Evolutionary conservation across 1,284 basidiomycete genomes (phyloP).

Genomic region (Boletus austroedulis): DNA sequence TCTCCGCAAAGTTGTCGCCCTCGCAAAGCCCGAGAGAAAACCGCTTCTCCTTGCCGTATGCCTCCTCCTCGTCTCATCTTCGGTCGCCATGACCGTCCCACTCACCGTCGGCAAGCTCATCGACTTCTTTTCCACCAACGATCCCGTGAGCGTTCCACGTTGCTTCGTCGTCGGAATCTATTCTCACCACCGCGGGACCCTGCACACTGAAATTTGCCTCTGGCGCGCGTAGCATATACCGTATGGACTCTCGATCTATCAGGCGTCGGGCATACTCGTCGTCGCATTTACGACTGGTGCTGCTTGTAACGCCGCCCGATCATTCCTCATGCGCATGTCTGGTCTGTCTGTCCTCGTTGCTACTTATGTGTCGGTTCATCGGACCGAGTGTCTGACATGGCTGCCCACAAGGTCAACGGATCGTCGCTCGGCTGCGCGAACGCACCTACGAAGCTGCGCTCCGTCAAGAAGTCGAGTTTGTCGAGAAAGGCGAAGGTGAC

Average conservation of each 20-base stretch:
- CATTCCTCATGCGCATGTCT: conserved; percentile 85
- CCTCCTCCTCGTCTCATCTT: conserved; percentile 63
- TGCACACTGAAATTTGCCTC: background rate
- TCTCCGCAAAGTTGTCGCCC: conserved; percentile 68
- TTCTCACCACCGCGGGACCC: background rate
- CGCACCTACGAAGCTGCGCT: conserved; percentile 80
- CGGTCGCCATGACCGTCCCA: conserved; percentile 88
- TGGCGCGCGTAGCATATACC: conserved; percentile 60
- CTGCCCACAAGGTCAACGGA: conserved; percentile 69
- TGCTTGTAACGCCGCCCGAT: conserved; percentile 81
- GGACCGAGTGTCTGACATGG: background rate
- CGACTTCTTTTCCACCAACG: conserved; percentile 79
- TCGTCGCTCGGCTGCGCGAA: conserved; percentile 86
- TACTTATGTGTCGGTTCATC: background rate
- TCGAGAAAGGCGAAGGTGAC: conserved; percentile 92
- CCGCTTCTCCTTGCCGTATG: conserved; percentile 71
- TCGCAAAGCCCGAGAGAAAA: conserved; percentile 78
- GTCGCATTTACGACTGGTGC: conserved; percentile 87
- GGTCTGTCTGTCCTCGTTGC: conserved; percentile 40
- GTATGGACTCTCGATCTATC: conserved; percentile 71
- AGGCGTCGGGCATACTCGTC: conserved; percentile 77
- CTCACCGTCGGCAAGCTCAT: conserved; percentile 90
- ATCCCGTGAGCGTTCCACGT: conserved; percentile 52
- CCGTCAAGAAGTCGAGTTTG: conserved; percentile 88
- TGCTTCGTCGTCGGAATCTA: background rate